Percentiles rank a stretch among this genome's conserved stretches.
Conservation (phyloP, 768 basidiomycete species). For the Tricholoma saponaceum region DNA sequence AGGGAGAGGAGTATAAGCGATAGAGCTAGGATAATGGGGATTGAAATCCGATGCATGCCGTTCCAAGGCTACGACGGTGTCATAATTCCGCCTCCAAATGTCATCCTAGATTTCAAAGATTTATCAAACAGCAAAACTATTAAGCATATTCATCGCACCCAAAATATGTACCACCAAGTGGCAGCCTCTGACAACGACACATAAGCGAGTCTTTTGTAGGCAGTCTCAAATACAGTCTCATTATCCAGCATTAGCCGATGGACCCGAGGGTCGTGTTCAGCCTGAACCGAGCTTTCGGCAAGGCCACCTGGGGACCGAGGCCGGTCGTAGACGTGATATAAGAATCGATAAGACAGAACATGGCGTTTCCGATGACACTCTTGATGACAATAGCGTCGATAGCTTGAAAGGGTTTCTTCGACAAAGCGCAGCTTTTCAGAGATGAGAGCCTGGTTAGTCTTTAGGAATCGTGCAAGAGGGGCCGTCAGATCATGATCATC, state of each 20-base stretch:
- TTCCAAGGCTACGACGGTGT: conserved; percentile 46
- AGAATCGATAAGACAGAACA: conserved; percentile 60
- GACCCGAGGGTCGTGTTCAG: conserved; percentile 55
- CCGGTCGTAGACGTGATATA: conserved; percentile 55
- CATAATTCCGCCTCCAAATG: conserved; percentile 66
- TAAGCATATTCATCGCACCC: conserved; percentile 41
- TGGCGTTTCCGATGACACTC: conserved; percentile 49
- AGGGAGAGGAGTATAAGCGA: conserved; percentile 69
- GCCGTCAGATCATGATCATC: conserved; percentile 63
- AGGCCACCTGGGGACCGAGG: conserved; percentile 44
- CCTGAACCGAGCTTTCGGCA: conserved; percentile 38
- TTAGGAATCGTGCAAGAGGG: conserved; percentile 58
- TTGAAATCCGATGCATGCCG: conserved; percentile 58
- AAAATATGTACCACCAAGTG: conserved; percentile 80
- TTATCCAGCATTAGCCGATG: conserved; percentile 43
- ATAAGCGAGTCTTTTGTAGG: conserved; percentile 49
- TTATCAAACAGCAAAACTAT: not conserved
- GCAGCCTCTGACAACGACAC: conserved; percentile 46
- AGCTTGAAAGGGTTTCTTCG: conserved; percentile 43
- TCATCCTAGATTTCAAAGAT: conserved; percentile 54
- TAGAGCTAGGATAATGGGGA: conserved; percentile 66
- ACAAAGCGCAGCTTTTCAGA: conserved; percentile 36
- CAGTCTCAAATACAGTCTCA: conserved; percentile 40
- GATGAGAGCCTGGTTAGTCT: conserved; percentile 52
- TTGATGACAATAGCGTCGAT: conserved; percentile 45